phyloP scores from a whole-genome alignment of 176 grass and related monocot species.

The Oryza glumipatula region DNA sequence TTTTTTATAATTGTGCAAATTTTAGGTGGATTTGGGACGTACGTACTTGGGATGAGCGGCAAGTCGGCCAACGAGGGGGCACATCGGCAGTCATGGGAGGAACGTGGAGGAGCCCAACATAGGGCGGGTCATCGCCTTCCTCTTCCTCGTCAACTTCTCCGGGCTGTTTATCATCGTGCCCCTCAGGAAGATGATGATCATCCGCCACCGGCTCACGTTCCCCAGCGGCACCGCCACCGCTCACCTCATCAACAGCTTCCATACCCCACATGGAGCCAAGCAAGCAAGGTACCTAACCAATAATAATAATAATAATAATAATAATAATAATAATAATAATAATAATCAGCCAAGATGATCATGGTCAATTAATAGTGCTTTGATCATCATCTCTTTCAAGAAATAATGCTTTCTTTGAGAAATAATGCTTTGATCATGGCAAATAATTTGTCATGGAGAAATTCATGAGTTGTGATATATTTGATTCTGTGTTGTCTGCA shows the following conservation, averaged over 20 bases:
- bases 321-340: too few relatives aligned
- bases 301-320: too few relatives aligned
- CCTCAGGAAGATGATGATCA: conserved; percentile 51
- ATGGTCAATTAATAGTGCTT: too few relatives aligned
- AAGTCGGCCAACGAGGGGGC: conserved; percentile 8
- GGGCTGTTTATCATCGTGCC: conserved; percentile 45
- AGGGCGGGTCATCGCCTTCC: conserved; percentile 41
- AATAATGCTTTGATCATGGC: not conserved
- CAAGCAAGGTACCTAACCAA: conserved; percentile 21
- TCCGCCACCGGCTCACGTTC: conserved; percentile 47
- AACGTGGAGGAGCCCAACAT: conserved; percentile 38
- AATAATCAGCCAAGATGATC: too few relatives aligned
- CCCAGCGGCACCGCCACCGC: conserved; percentile 55
- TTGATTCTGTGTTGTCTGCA: not conserved
- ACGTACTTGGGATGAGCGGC: conserved; percentile 39
- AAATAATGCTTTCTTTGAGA: not conserved
- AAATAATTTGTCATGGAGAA: not conserved
- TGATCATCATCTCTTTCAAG: too few relatives aligned
- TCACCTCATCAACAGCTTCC: conserved; percentile 59
- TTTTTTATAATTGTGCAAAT: too few relatives aligned
- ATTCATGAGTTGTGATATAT: not conserved
- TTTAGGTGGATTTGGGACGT: conserved; percentile 48
- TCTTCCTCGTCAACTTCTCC: conserved; percentile 42
- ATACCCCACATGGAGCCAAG: conserved; percentile 41
- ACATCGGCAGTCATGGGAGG: not conserved